Conservation (phyloP, 2,329 filamentous ascomycete genomes). For the Aspergillus carbonarius region DNA sequence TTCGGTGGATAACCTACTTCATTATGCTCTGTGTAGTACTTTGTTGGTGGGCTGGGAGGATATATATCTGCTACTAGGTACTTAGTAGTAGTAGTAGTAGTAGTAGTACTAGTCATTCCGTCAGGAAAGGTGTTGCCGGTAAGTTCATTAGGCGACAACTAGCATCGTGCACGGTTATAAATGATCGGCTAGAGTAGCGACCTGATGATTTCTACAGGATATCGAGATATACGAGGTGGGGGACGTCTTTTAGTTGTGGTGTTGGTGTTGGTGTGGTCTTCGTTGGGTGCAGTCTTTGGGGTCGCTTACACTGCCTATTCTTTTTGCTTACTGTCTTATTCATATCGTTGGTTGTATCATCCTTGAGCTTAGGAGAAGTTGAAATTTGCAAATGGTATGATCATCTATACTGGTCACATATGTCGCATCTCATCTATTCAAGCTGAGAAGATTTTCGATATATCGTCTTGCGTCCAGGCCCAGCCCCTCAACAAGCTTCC, state of each 20-base stretch:
- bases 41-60: too few relatives aligned
- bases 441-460: conserved; percentile 46
- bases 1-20: too few relatives aligned
- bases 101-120: too few relatives aligned
- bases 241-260: neutral
- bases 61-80: too few relatives aligned
- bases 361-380: neutral
- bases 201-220: too few relatives aligned
- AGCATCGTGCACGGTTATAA: too few relatives aligned
- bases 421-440: conserved; percentile 38
- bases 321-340: neutral
- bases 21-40: too few relatives aligned
- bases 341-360: neutral
- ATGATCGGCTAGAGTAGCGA: too few relatives aligned
- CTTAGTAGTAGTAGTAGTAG: too few relatives aligned
- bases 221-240: neutral
- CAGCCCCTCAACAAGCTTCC: conserved; percentile 44
- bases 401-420: neutral
- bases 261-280: neutral
- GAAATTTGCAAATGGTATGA: neutral
- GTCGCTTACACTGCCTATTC: neutral
- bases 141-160: too few relatives aligned
- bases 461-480: conserved; percentile 49
- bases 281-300: neutral
- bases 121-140: too few relatives aligned